phyloP scores from a whole-genome alignment of 495 filamentous ascomycete species.

The Lasiosphaeria ovina region DNA sequence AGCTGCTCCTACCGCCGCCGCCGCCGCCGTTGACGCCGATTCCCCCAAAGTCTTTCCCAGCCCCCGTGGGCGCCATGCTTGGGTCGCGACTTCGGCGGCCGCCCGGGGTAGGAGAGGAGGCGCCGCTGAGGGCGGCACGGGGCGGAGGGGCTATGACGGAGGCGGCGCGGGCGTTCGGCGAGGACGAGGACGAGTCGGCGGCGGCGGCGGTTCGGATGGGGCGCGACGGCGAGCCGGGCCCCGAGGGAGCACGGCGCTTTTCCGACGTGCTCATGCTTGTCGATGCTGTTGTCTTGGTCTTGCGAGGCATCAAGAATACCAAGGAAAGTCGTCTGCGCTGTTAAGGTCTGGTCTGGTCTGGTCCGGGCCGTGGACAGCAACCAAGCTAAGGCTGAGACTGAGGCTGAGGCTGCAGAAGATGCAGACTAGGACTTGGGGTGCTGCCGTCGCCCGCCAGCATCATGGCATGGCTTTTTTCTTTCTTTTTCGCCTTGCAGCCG shows the following conservation, averaged over 20 bases:
- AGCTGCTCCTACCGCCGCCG: neutral
- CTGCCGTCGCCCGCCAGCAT: too few relatives aligned
- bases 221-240: constrained; percentile 9
- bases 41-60: neutral
- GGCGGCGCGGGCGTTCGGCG: constrained; percentile 2
- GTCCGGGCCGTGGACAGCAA: too few relatives aligned
- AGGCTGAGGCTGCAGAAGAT: too few relatives aligned
- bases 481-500: too few relatives aligned
- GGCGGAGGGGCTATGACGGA: constrained; percentile 40
- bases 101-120: constrained; percentile 36
- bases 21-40: neutral
- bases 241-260: constrained; percentile 24
- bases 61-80: constrained; percentile 1
- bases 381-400: too few relatives aligned
- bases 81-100: constrained; percentile 14
- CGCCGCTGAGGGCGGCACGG: constrained; percentile 36
- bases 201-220: constrained; percentile 3
- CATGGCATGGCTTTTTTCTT: too few relatives aligned
- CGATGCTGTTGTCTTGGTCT: constrained; percentile 1
- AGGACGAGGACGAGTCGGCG: constrained; percentile 3
- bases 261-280: constrained; percentile 29
- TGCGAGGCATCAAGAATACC: constrained; percentile 11
- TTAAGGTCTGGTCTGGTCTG: neutral
- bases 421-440: too few relatives aligned
- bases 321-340: neutral